Conservation (phyloP, 2,329 filamentous ascomycete genomes). For the Ophiocordyceps polyrhachis-furcata region DNA sequence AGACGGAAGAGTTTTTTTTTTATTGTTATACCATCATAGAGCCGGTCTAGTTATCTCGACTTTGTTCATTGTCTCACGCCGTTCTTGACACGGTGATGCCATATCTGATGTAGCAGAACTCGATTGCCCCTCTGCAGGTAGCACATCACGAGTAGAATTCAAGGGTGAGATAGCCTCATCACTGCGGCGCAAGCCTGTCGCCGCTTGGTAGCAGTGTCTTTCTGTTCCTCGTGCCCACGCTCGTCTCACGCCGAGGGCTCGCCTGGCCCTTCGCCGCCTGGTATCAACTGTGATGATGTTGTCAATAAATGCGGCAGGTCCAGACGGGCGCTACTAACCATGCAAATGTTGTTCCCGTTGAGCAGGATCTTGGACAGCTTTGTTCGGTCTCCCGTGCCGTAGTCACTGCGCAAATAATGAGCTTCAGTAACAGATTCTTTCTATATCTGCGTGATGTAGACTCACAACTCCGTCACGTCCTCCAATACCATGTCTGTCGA, state of each 20-base stretch:
- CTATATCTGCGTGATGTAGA: neutral
- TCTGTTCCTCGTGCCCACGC: neutral
- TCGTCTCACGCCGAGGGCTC: neutral
- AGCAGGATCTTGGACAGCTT: constrained; percentile 88
- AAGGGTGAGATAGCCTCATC: neutral
- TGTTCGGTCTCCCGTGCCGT: constrained; percentile 65
- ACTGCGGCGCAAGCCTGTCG: neutral
- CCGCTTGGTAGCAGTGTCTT: neutral
- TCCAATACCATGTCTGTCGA: constrained; percentile 85
- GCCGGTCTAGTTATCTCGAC: neutral
- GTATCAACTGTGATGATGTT: constrained; percentile 43
- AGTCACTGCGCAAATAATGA: constrained; percentile 45
- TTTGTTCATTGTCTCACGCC: neutral
- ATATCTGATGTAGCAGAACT: neutral
- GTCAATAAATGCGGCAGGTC: neutral
- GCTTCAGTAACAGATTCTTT: neutral
- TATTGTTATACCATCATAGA: neutral
- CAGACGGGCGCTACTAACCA: constrained; percentile 44
- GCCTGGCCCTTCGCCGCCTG: constrained; percentile 52
- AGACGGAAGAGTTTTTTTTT: neutral
- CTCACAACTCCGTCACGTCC: constrained; percentile 91
- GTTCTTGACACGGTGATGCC: neutral
- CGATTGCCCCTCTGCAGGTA: too few species aligned
- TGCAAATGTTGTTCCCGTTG: constrained; percentile 98
- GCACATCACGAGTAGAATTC: too few species aligned